Conservation (phyloP, 495 filamentous ascomycete genomes). For the Physcia stellaris region DNA sequence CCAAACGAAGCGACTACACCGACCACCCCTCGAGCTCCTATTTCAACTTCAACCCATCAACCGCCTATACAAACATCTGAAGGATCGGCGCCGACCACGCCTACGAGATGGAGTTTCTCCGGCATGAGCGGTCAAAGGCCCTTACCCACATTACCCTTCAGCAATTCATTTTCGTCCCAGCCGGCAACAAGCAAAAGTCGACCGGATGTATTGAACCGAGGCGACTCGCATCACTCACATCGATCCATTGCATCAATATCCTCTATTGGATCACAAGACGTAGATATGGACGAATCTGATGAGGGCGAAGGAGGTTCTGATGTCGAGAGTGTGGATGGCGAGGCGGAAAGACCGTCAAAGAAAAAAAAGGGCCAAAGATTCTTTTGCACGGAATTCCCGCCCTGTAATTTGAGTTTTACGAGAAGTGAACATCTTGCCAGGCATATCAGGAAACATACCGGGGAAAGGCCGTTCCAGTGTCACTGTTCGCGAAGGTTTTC, state of each 20-base stretch:
- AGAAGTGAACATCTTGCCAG: slow-evolving; percentile 90
- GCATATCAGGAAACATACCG: slow-evolving; percentile 97
- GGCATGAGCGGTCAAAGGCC: slow-evolving; percentile 43
- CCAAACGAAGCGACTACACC: slow-evolving; percentile 46
- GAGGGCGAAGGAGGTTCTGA: slow-evolving; percentile 61
- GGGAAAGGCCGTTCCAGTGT: slow-evolving; percentile 93
- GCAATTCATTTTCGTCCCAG: slow-evolving; percentile 29
- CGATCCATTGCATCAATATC: slow-evolving; percentile 52
- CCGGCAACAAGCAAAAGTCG: slow-evolving; percentile 22
- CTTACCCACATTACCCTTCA: slow-evolving; percentile 43
- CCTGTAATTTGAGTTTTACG: slow-evolving; percentile 90
- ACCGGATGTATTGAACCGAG: slow-evolving; percentile 30
- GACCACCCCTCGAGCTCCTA: slow-evolving; percentile 46
- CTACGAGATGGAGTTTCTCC: slow-evolving; percentile 47
- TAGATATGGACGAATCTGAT: slow-evolving; percentile 66
- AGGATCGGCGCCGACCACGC: slow-evolving; percentile 41
- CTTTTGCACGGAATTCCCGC: slow-evolving; percentile 93
- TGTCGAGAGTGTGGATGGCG: slow-evolving; percentile 57
- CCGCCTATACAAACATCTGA: slow-evolving; percentile 20
- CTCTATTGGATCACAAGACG: slow-evolving; percentile 64
- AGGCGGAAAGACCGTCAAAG: slow-evolving; percentile 53
- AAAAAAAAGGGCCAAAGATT: slow-evolving; percentile 97
- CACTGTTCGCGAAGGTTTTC: slow-evolving; percentile 93
- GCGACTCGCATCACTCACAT: slow-evolving; percentile 46
- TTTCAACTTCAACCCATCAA: slow-evolving; percentile 24